Percentiles rank a stretch among this genome's conserved stretches.
These are phyloP conservation scores for Somion occarium DNA, from an alignment of 1,284 basidiomycete genomes.

Conservation along the genomic window DNA sequence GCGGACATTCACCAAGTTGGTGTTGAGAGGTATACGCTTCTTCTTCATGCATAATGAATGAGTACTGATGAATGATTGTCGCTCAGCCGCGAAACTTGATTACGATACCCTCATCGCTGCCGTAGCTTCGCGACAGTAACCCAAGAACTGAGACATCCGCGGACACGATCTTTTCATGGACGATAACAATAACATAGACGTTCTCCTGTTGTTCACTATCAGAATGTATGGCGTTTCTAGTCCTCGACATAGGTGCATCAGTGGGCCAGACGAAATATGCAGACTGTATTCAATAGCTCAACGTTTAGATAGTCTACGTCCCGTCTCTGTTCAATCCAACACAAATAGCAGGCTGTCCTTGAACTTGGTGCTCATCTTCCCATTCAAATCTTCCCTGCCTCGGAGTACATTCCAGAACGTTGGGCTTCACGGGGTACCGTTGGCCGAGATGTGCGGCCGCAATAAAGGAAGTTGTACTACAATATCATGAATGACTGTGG, in stretches of 20 bases:
- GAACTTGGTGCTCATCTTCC: slow-evolving; percentile 29
- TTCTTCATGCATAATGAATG: neutral
- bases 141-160: too few species aligned
- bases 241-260: too few species aligned
- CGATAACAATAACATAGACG: too few species aligned
- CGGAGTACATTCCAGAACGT: slow-evolving; percentile 29
- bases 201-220: too few species aligned
- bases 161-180: too few species aligned
- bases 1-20: slow-evolving; percentile 63
- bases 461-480: slow-evolving; percentile 21
- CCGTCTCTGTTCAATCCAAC: slow-evolving; percentile 22
- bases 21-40: slow-evolving; percentile 65
- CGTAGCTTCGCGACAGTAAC: slow-evolving; percentile 61
- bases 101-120: slow-evolving; percentile 73
- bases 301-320: too few species aligned
- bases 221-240: too few species aligned
- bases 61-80: slow-evolving; percentile 1
- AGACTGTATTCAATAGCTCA: too few species aligned
- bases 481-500: slow-evolving; percentile 14
- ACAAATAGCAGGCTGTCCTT: slow-evolving; percentile 23
- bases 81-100: slow-evolving; percentile 71
- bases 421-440: slow-evolving; percentile 30
- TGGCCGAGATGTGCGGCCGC: slow-evolving; percentile 16
- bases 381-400: slow-evolving; percentile 29
- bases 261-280: too few species aligned